A percentile compares a stretch with the other conserved stretches of the same genome.
Conservation (phyloP, 139 green algal genomes). For the Picochlorum costavermella region DNA sequence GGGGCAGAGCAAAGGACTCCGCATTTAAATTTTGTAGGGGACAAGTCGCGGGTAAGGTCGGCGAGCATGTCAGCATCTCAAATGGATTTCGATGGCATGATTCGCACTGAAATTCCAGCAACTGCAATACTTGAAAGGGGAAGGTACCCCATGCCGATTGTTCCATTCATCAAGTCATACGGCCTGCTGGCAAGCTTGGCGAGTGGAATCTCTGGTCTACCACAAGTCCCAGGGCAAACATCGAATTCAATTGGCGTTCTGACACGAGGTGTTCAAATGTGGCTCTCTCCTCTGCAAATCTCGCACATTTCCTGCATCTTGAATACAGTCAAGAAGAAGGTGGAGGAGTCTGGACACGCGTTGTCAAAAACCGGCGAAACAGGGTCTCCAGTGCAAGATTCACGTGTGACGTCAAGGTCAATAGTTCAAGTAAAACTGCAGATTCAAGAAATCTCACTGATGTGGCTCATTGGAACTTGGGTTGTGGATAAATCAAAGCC, state of each 20-base stretch:
- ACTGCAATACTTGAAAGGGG: neutral
- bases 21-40: neutral
- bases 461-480: conserved; percentile 27
- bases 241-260: neutral
- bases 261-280: neutral
- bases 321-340: neutral
- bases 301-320: neutral
- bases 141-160: neutral
- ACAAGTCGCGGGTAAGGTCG: neutral
- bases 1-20: conserved; percentile 1
- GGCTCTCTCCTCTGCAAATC: neutral
- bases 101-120: too few species aligned
- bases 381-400: neutral
- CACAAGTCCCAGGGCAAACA: neutral
- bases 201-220: neutral
- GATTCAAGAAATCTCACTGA: neutral
- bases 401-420: too few species aligned
- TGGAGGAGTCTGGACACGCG: neutral
- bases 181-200: neutral
- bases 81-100: too few species aligned
- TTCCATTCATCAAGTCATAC: neutral
- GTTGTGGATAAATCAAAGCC: conserved; percentile 12
- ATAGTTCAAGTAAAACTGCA: too few species aligned
- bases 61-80: too few species aligned
- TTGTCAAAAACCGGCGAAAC: neutral